These are phyloP conservation scores for Pulveroboletus sp. DNA, from an alignment of 768 basidiomycete species.

Conservation along the genomic window DNA sequence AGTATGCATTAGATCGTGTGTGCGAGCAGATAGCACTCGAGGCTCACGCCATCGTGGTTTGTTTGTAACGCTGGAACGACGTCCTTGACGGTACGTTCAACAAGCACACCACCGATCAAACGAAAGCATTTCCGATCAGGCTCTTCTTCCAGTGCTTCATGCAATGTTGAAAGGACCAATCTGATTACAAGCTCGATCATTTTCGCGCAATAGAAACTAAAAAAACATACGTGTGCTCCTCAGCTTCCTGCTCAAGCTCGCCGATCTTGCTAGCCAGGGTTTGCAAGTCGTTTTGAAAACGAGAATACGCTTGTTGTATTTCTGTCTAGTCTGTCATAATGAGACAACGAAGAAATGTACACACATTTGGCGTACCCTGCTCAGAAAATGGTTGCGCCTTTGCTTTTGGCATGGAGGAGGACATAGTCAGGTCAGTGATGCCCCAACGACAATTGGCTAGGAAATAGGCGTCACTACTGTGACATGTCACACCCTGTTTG, in stretches of 20 bases:
- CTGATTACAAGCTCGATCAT: slow-evolving; percentile 38
- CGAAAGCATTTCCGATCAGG: slow-evolving; percentile 96
- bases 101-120: slow-evolving; percentile 91
- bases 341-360: slow-evolving; percentile 21
- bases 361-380: slow-evolving; percentile 54
- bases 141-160: slow-evolving; percentile 77
- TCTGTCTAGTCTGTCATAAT: slow-evolving; percentile 60
- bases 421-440: slow-evolving; percentile 26
- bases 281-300: slow-evolving; percentile 86
- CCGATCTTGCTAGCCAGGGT: slow-evolving; percentile 92
- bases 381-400: slow-evolving; percentile 60
- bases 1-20: slow-evolving; percentile 7
- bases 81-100: slow-evolving; percentile 94
- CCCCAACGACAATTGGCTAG: slow-evolving; percentile 26
- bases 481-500: slow-evolving; percentile 30
- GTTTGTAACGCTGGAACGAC: slow-evolving; percentile 87
- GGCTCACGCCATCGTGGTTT: slow-evolving; percentile 82
- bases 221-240: slow-evolving; percentile 84
- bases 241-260: slow-evolving; percentile 93
- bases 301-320: slow-evolving; percentile 78
- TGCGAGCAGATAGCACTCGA: background rate
- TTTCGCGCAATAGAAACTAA: background rate
- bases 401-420: slow-evolving; percentile 54
- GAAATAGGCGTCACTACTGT: slow-evolving; percentile 23
- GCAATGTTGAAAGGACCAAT: slow-evolving; percentile 83